phyloP scores from a whole-genome alignment of 2,329 filamentous ascomycete genomes.

The Paracamarosporium sp. region DNA sequence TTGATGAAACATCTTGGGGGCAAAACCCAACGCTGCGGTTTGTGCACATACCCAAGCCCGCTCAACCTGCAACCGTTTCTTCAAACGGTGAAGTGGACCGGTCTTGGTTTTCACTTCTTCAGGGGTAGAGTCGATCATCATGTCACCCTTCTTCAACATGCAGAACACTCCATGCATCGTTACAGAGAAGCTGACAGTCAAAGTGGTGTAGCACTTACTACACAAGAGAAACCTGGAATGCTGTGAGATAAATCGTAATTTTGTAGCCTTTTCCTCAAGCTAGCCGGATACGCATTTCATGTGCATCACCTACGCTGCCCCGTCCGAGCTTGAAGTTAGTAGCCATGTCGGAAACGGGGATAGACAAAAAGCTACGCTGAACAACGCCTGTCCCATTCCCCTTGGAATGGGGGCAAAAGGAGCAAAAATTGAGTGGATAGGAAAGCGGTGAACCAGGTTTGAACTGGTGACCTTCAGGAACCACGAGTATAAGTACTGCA shows the following conservation, averaged over 20 bases:
- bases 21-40: neutral
- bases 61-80: neutral
- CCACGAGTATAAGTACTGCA: slow-evolving; percentile 1
- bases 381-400: neutral
- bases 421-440: neutral
- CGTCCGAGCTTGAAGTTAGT: too few relatives aligned
- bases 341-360: too few relatives aligned
- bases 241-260: too few relatives aligned
- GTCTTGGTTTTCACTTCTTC: neutral
- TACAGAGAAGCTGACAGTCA: too few relatives aligned
- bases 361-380: neutral
- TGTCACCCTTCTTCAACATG: too few relatives aligned
- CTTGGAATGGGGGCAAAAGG: neutral
- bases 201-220: too few relatives aligned
- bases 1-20: neutral
- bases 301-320: too few relatives aligned
- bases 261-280: too few relatives aligned
- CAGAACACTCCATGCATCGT: too few relatives aligned
- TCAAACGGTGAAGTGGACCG: neutral
- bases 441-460: slow-evolving; percentile 8
- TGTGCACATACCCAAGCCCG: neutral
- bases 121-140: neutral
- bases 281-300: too few relatives aligned
- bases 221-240: too few relatives aligned
- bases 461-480: slow-evolving; percentile 7